Evolutionary conservation across 2,329 filamentous ascomycete genomes (phyloP).

Genomic region (Coccinonectria pachysandricola): DNA sequence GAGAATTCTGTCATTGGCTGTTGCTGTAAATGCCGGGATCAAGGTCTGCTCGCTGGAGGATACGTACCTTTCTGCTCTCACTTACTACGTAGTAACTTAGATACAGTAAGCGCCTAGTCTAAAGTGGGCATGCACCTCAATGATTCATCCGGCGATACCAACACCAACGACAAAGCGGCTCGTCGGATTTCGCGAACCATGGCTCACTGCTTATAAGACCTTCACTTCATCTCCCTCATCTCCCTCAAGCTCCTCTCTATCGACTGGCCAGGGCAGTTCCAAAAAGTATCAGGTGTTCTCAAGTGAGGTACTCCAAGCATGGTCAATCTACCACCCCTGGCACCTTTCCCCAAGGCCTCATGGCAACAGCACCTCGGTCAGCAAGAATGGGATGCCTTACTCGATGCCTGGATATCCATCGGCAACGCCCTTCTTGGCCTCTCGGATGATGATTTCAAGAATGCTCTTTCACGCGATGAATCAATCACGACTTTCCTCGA

Average conservation of each 20-base stretch:
- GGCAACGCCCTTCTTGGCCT: slow-evolving; percentile 54
- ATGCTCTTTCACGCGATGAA: slow-evolving; percentile 41
- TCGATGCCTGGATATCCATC: slow-evolving; percentile 67
- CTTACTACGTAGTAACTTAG: too few relatives aligned
- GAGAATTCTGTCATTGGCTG: too few relatives aligned
- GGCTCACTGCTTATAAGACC: slow-evolving; percentile 1
- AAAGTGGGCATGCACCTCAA: slow-evolving; percentile 19
- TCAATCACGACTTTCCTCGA: slow-evolving; percentile 53
- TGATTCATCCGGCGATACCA: slow-evolving; percentile 32
- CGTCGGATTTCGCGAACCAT: too few relatives aligned
- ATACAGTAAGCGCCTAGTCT: background rate
- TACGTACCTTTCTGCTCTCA: slow-evolving; percentile 5
- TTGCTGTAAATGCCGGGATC: too few relatives aligned
- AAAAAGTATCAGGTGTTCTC: too few relatives aligned
- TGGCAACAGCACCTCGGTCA: slow-evolving; percentile 57
- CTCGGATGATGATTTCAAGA: slow-evolving; percentile 43
- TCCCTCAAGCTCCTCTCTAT: background rate
- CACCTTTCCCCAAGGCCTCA: slow-evolving; percentile 60
- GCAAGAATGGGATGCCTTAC: slow-evolving; percentile 66
- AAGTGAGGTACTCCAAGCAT: slow-evolving; percentile 17
- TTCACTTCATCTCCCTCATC: background rate
- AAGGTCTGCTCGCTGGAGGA: too few relatives aligned
- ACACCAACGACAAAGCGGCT: too few relatives aligned
- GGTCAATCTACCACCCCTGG: slow-evolving; percentile 57
- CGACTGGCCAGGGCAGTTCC: too few relatives aligned